Evolutionary conservation across 768 basidiomycete species (phyloP).

Genomic region (Kondoa malvinella): DNA sequence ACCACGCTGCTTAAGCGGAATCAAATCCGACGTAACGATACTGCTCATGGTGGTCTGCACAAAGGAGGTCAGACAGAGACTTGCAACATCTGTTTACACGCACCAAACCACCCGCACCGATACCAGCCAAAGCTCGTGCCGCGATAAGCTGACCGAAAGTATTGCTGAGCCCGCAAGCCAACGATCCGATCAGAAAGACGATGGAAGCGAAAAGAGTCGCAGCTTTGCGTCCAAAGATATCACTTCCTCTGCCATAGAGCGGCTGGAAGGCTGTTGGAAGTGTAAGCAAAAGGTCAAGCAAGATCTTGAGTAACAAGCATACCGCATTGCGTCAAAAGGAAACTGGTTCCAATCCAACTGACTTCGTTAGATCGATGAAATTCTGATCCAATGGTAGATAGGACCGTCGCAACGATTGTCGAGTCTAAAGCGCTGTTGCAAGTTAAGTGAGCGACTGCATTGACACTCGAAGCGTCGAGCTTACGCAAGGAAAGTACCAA

Average conservation of each 20-base stretch:
- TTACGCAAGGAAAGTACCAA: slow-evolving; percentile 15
- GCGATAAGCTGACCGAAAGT: slow-evolving; percentile 23
- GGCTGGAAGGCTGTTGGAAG: slow-evolving; percentile 24
- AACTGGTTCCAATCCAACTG: slow-evolving; percentile 22
- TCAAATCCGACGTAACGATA: slow-evolving; percentile 51
- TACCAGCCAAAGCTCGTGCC: slow-evolving; percentile 22
- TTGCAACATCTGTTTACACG: neutral
- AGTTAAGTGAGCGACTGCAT: neutral
- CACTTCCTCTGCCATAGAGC: slow-evolving; percentile 18
- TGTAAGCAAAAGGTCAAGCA: no score
- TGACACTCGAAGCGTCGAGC: neutral
- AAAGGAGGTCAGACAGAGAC: neutral
- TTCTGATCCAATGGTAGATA: slow-evolving; percentile 17
- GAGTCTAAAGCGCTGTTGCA: neutral
- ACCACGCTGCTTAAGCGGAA: slow-evolving; percentile 46
- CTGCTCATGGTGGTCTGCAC: slow-evolving; percentile 39
- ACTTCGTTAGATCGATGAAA: slow-evolving; percentile 18
- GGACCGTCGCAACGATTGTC: slow-evolving; percentile 12
- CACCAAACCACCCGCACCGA: slow-evolving; percentile 20
- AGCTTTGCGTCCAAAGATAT: slow-evolving; percentile 20
- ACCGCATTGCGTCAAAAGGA: slow-evolving; percentile 19
- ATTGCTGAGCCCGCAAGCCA: slow-evolving; percentile 20
- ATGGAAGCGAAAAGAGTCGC: slow-evolving; percentile 21
- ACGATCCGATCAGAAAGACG: slow-evolving; percentile 21
- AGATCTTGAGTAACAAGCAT: no score